phyloP scores from a whole-genome alignment of 2,329 filamentous ascomycete species.

The Arthrobotrys conoides region DNA sequence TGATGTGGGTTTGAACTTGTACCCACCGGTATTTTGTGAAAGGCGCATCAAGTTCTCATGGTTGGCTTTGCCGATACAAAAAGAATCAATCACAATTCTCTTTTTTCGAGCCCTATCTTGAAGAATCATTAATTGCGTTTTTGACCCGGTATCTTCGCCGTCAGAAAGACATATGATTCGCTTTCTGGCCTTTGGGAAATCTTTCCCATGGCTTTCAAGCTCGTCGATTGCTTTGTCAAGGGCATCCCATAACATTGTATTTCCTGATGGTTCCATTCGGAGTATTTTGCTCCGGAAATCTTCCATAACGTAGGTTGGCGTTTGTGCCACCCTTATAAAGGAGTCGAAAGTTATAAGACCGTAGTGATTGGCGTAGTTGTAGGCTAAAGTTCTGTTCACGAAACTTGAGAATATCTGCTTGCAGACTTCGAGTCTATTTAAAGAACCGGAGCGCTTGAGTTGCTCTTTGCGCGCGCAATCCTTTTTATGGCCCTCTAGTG shows the following conservation, averaged over 20 bases:
- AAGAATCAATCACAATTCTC: conserved; percentile 66
- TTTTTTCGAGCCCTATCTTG: conserved; percentile 55
- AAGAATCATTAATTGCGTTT: conserved; percentile 62
- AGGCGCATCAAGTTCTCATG: conserved; percentile 61
- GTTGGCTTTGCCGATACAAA: conserved; percentile 64
- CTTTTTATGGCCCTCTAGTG: neutral
- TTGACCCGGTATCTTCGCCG: conserved; percentile 66
- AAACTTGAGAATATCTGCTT: conserved; percentile 67
- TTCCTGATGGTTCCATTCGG: conserved; percentile 64
- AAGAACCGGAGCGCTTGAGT: neutral
- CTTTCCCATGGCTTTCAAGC: conserved; percentile 64
- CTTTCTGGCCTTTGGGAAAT: conserved; percentile 64
- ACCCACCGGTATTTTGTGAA: conserved; percentile 65
- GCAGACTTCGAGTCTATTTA: conserved; percentile 65
- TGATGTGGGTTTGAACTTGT: conserved; percentile 66
- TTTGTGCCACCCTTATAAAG: conserved; percentile 63
- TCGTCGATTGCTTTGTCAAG: conserved; percentile 65
- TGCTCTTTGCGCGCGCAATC: neutral
- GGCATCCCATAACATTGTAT: conserved; percentile 67
- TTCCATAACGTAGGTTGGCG: conserved; percentile 66
- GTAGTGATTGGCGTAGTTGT: conserved; percentile 66
- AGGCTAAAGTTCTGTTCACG: conserved; percentile 67
- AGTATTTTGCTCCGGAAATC: conserved; percentile 66
- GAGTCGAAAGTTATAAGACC: conserved; percentile 66
- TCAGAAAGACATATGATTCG: no score